These are phyloP conservation scores for Mycena pura DNA, from an alignment of 768 basidiomycete species.

Conservation along the genomic window DNA sequence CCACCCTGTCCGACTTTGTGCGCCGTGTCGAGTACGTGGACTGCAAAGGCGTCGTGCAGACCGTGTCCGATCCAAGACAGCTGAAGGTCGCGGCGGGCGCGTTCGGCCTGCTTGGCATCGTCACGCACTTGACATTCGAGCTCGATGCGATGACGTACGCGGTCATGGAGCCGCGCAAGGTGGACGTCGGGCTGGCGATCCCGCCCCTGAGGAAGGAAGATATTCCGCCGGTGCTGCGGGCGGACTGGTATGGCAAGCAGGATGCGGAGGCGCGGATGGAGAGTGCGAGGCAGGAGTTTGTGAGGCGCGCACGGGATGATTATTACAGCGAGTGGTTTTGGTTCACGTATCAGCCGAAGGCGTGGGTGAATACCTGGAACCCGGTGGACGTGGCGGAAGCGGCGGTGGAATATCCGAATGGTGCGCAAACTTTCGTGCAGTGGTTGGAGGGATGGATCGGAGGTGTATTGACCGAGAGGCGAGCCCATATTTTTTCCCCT, in stretches of 20 bases:
- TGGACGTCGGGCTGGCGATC: slow-evolving; percentile 29
- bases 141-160: slow-evolving; percentile 34
- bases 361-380: slow-evolving; percentile 37
- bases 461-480: slow-evolving; percentile 8
- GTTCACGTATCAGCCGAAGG: slow-evolving; percentile 35
- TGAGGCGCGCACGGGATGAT: slow-evolving; percentile 30
- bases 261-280: slow-evolving; percentile 25
- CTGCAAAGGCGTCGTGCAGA: slow-evolving; percentile 28
- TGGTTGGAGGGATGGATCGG: slow-evolving; percentile 11
- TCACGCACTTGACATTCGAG: slow-evolving; percentile 33
- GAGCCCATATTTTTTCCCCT: background rate
- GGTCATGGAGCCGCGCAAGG: slow-evolving; percentile 31
- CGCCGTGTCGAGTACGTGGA: slow-evolving; percentile 35
- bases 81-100: slow-evolving; percentile 35
- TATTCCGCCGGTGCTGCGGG: slow-evolving; percentile 26
- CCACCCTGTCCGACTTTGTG: slow-evolving; percentile 35
- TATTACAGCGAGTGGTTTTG: slow-evolving; percentile 39
- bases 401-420: slow-evolving; percentile 1
- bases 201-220: slow-evolving; percentile 33
- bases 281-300: slow-evolving; percentile 29
- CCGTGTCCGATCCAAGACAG: slow-evolving; percentile 27
- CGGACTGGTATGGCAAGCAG: slow-evolving; percentile 18
- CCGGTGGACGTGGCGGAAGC: background rate
- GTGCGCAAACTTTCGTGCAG: slow-evolving; percentile 19
- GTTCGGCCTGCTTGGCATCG: slow-evolving; percentile 36